Evolutionary conservation across 2,329 filamentous ascomycete species (phyloP).

Genomic region (Trichocomaceae sp.): DNA sequence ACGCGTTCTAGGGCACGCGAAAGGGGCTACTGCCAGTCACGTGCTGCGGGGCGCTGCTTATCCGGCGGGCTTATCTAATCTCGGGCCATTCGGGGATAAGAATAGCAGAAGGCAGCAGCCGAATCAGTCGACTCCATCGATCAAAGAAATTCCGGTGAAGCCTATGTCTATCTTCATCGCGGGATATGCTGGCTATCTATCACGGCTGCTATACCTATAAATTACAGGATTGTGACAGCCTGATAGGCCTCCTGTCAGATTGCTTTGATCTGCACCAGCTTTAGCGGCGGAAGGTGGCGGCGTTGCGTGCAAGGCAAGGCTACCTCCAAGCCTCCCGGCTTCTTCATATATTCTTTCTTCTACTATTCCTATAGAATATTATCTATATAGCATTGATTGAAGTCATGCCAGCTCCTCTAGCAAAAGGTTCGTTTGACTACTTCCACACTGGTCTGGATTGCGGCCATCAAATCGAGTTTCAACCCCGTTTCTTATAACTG

Average conservation of each 20-base stretch:
- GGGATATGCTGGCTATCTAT: neutral
- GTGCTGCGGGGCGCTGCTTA: conserved; percentile 20
- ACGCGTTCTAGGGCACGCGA: conserved; percentile 25
- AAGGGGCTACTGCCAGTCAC: conserved; percentile 28
- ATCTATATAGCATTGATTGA: neutral
- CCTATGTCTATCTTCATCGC: neutral
- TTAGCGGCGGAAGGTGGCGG: neutral
- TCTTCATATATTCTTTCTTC: neutral
- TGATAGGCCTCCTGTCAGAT: neutral
- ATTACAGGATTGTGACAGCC: neutral
- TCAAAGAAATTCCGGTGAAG: neutral
- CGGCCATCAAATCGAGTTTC: neutral
- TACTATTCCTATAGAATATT: neutral
- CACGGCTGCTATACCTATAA: neutral
- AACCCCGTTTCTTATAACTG: neutral
- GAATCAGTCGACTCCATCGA: neutral
- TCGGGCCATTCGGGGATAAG: conserved; percentile 9
- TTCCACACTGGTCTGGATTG: neutral
- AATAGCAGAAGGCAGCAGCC: neutral
- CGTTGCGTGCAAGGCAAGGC: neutral
- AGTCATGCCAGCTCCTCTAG: conserved; percentile 43
- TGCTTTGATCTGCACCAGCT: neutral
- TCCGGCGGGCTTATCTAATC: conserved; percentile 6
- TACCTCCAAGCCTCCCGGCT: neutral
- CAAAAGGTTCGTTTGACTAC: conserved; percentile 36